These are phyloP conservation scores for Hirsutella minnesotensis DNA, from an alignment of 2,329 filamentous ascomycete species.

Conservation along the genomic window DNA sequence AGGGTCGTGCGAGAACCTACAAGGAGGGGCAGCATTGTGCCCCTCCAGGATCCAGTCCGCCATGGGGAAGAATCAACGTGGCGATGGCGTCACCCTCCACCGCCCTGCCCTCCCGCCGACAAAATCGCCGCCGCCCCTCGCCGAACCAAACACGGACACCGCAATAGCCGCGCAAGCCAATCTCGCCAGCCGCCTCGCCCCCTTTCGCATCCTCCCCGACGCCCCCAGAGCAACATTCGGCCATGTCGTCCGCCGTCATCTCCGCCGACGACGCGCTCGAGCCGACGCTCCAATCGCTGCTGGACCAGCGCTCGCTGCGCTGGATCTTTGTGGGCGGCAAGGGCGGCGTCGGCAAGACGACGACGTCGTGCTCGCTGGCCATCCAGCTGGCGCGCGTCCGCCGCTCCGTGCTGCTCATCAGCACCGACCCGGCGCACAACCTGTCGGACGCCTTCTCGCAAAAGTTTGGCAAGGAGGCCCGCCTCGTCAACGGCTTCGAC, in stretches of 20 bases:
- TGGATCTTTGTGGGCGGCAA: constrained; percentile 99
- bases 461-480: constrained; percentile 98
- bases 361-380: constrained; percentile 95
- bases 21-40: too few species aligned
- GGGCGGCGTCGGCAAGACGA: constrained; percentile 97
- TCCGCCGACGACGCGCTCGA: constrained; percentile 63
- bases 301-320: constrained; percentile 88
- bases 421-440: constrained; percentile 96
- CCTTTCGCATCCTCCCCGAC: too few species aligned
- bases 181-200: too few species aligned
- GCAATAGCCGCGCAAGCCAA: too few species aligned
- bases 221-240: too few species aligned
- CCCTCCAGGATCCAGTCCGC: too few species aligned
- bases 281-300: constrained; percentile 84
- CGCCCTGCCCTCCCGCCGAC: too few species aligned
- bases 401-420: constrained; percentile 93
- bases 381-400: constrained; percentile 94
- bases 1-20: too few species aligned
- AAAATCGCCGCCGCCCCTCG: too few species aligned
- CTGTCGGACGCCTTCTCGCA: constrained; percentile 95
- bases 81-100: too few species aligned
- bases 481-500: constrained; percentile 79
- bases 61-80: too few species aligned
- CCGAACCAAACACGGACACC: too few species aligned
- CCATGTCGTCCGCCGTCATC: constrained; percentile 23